Evolutionary conservation across 2,329 filamentous ascomycete genomes (phyloP), one percentile per base, ranked within the genome.

Genomic region (Neospermospora avenae): DNA sequence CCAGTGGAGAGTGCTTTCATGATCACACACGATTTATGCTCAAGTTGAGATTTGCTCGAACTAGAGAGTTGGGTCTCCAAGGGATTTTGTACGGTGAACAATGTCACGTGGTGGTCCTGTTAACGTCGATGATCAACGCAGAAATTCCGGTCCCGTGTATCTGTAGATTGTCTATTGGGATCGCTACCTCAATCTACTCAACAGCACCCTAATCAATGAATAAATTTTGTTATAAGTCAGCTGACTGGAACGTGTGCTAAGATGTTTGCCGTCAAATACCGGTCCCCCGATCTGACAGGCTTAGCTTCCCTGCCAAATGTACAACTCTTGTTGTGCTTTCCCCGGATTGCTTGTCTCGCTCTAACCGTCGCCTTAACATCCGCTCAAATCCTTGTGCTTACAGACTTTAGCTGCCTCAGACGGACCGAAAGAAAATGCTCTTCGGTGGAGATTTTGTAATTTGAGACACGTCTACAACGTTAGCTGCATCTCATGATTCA

Each of bases 321-420:
- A n/a, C 48, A 51, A 51, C 28, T 49, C 46, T n/a, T 28, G 46
- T n/a, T 42, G 7, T 16, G n/a, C n/a, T 31, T 51, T 51, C 48
- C 48, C 48, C 48, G 14, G 48, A 51, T 51, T 51, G 48, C 48
- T 51, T 51, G 31, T 51, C 13, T 11, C 48, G 48, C 48, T 51
- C 48, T 7, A 22, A 51, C 48, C 35, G 18, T 51, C 48, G 48
- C 31, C 48, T 37, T 22, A 51, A 51, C 14, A 34, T 37, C 48
- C 39, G 6, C 20, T 16, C 16, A n/a, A 3, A 8, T 3, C 6
- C 8, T 18, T 18, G 18, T 8, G n/a, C 16, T 6, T 22, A 11
- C n/a, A n/a, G 16, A 39, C 8, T 37, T 48, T 49, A 3, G 6
- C 25, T 34, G 34, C 46, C 48, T 35, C 22, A 18, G 20, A 10